These are phyloP conservation scores for Globisporangium barbulae DNA, from an alignment of 352 stramenopile species.

Conservation along the genomic window DNA sequence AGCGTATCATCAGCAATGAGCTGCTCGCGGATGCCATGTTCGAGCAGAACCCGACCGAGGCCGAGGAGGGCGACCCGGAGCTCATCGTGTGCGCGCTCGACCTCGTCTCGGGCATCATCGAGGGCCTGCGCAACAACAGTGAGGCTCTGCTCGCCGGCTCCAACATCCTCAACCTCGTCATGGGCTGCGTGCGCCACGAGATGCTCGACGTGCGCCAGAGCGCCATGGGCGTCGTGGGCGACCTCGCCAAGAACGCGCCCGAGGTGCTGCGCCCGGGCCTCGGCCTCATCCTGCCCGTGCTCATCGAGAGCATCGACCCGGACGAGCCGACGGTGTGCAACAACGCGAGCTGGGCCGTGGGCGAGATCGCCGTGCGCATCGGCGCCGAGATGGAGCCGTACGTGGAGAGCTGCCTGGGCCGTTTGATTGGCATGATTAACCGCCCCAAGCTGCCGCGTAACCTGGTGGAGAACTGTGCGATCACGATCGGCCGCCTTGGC, in stretches of 20 bases:
- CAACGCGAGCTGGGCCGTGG: constrained; percentile 91
- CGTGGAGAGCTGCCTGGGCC: constrained; percentile 60
- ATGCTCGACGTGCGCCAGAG: constrained; percentile 87
- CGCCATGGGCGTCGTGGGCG: constrained; percentile 86
- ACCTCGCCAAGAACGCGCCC: constrained; percentile 83
- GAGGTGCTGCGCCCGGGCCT: constrained; percentile 74
- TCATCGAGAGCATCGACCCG: constrained; percentile 88
- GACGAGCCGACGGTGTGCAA: constrained; percentile 90
- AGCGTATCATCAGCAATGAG: constrained; percentile 83
- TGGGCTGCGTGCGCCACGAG: constrained; percentile 85
- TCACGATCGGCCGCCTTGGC: constrained; percentile 87
- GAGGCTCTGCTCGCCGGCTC: constrained; percentile 71
- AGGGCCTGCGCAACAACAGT: constrained; percentile 77
- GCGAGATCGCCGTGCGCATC: constrained; percentile 86
- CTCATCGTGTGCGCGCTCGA: constrained; percentile 89
- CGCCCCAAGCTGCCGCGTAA: constrained; percentile 83
- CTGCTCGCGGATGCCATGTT: constrained; percentile 78
- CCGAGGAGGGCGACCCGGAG: constrained; percentile 86
- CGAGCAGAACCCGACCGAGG: constrained; percentile 72
- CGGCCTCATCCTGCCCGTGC: constrained; percentile 68
- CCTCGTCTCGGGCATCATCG: constrained; percentile 87
- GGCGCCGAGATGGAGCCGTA: constrained; percentile 84
- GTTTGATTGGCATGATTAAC: constrained; percentile 86
- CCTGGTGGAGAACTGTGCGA: constrained; percentile 88
- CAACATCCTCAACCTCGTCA: constrained; percentile 87